phyloP scores from a whole-genome alignment of 2,329 filamentous ascomycete species.

The Trematosphaeria pertusa region DNA sequence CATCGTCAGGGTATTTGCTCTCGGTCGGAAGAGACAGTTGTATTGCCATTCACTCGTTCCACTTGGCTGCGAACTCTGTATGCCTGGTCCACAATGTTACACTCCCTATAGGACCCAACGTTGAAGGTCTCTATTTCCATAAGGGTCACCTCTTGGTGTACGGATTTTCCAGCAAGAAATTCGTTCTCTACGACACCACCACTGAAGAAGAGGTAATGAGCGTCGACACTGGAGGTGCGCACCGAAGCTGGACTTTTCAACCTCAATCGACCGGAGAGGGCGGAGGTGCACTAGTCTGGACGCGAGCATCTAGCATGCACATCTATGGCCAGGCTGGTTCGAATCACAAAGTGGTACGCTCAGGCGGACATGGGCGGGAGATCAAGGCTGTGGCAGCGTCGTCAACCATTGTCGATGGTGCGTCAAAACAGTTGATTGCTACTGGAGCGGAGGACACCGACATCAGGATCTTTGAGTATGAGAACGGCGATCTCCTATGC shows the following conservation, averaged over 20 bases:
- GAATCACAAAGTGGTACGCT: constrained; percentile 61
- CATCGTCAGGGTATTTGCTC: constrained; percentile 60
- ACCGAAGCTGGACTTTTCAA: constrained; percentile 74
- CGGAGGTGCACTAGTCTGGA: constrained; percentile 73
- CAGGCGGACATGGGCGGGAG: constrained; percentile 85
- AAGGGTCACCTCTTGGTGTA: constrained; percentile 68
- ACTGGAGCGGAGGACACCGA: constrained; percentile 75
- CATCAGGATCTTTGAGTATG: constrained; percentile 74
- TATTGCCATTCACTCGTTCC: constrained; percentile 67
- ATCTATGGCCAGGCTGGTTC: constrained; percentile 48
- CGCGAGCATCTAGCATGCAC: constrained; percentile 67
- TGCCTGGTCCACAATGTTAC: constrained; percentile 70
- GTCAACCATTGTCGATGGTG: neutral
- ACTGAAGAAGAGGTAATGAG: constrained; percentile 71
- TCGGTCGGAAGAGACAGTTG: constrained; percentile 79
- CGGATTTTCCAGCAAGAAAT: constrained; percentile 81
- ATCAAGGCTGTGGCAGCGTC: constrained; percentile 70
- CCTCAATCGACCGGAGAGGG: constrained; percentile 25
- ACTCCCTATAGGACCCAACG: constrained; percentile 75
- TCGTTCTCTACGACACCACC: constrained; percentile 82
- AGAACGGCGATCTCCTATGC: constrained; percentile 50
- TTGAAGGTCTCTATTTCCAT: constrained; percentile 75
- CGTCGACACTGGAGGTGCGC: constrained; percentile 83
- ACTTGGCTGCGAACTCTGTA: constrained; percentile 27
- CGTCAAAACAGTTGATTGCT: constrained; percentile 57